Base-by-base conservation (phyloP, 805 yeast genomes). In the Scheffersomyces amazonensis region DNA sequence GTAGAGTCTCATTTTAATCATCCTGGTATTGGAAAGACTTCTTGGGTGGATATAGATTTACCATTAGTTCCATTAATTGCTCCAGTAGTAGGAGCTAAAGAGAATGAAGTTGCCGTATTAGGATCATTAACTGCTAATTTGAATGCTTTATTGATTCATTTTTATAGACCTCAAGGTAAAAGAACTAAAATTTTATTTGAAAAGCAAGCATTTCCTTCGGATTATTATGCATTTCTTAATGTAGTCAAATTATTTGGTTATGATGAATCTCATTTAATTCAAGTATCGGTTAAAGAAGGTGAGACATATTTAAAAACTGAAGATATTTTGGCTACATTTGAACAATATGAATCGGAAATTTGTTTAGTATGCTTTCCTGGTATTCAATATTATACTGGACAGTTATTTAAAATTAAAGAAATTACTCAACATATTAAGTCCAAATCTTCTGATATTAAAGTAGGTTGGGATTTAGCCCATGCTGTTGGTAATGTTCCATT, bases 381-480 rank as follows among this genome's bases (percentile, higher is more conserved):
- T 1, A 78, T 90, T 42, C 98, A 90, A 56, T 90, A 83, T 65
- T 91, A 89, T 60, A 78, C 96, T 1, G 98, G 98, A 6, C 98
- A 90, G 60, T 68, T 71, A 18, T 89, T 90, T 52, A 87, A 87
- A 35, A 85, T 90, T 25, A 71, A 69, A 35, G 57, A 58, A n/a
- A 87, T 90, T 50, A 89, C 97, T 1, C 51, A 53, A 7, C 66
- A 64, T 33, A 89, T 83, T 4, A 81, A 86, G 40, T 48, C 53
- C 16, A 30, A 28, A 16, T 23, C 32, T 22, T 15, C 38, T 4
- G 75, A 64, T 18, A 72, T 85, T 24, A 65, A 75, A 1, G 85
- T 82, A 20, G 97, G 96, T 1, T 90, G 96, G 96, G 98, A 90
- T 59, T 69, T 90, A 48, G 98, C 98, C 1, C 98, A 90, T 58